phyloP scores from a whole-genome alignment of 257 asterid genomes.

The Solanum sparsipilum region DNA sequence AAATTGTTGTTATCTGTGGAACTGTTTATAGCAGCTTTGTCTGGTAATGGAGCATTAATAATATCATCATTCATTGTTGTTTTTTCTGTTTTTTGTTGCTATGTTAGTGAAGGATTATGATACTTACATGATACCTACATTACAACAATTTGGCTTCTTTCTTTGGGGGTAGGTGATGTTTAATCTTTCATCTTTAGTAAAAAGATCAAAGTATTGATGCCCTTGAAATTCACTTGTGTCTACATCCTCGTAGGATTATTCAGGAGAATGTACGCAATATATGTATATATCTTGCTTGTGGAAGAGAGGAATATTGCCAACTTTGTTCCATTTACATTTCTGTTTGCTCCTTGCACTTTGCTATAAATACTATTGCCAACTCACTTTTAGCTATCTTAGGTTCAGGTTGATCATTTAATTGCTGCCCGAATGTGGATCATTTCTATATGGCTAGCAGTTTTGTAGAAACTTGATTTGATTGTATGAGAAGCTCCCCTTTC shows the following conservation, averaged over 20 bases:
- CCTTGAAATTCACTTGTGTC: neutral
- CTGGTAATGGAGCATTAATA: neutral
- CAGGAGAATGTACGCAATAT: neutral
- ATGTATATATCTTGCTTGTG: neutral
- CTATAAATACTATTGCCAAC: neutral
- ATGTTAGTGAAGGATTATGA: neutral
- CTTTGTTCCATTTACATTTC: neutral
- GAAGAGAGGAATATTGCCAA: neutral
- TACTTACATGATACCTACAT: neutral
- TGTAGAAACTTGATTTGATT: neutral
- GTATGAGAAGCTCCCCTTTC: neutral
- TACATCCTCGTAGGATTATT: neutral
- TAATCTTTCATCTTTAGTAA: neutral
- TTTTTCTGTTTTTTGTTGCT: neutral
- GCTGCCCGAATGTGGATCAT: neutral
- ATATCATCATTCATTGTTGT: neutral
- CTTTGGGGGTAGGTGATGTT: neutral
- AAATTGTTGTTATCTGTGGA: neutral
- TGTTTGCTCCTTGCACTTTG: neutral
- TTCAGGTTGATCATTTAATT: neutral
- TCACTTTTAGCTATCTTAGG: neutral
- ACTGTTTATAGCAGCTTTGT: neutral
- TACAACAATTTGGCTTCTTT: neutral
- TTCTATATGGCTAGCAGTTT: neutral
- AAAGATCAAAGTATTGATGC: neutral